Base-by-base conservation (phyloP, 306 rosid genomes). In the Hippophae tibetana region DNA sequence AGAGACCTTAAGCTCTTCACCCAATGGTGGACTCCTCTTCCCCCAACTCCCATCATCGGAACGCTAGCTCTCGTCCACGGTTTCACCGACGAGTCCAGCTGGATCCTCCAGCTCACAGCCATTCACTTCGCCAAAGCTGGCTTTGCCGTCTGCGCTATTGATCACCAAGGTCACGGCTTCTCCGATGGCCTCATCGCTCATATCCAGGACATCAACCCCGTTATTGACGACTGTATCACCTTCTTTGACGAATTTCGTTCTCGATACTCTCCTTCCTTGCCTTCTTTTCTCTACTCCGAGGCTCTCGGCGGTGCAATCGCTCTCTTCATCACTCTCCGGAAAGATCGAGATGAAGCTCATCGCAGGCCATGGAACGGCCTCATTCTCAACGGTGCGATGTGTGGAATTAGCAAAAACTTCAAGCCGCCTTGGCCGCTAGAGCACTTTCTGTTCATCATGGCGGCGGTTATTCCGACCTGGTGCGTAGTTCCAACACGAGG, bases 341-440 rank as follows among this genome's bases (percentile, higher is more conserved):
- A 31, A 31, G 38, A 31, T 5, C 65, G 38, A 8, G 0, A 27
- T 63, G 52, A 53, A 7, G 6, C 38, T 31, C 38, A 31, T 4
- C 38, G 13, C 5, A 43, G 47, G 47, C 70, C 73, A 5, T 92
- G 93, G 93, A 72, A 77, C 61, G 96, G 99, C 3, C 42, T 82
- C 10, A 62, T 92, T 43, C 90, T 92, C 62, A 92, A 88, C 73
- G 99, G 99, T 10, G 95, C 99, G 13, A 85, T 92, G 99, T 88
- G 96, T 71, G 99, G 96, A 2, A 78, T 92, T 69, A 92, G 99
- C 73, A 76, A 75, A 41, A 88, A 88, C 77, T 76, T 92, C 90
- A 92, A 88, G 63, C 99, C 99, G 11, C 96, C 94, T 40, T 92
- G 99, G 99, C 96, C 99, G 8, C 64, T 92, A 11, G 99, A 88